Base-by-base conservation (phyloP, 2,329 filamentous ascomycete genomes). In the Emericellopsis cladophorae region DNA sequence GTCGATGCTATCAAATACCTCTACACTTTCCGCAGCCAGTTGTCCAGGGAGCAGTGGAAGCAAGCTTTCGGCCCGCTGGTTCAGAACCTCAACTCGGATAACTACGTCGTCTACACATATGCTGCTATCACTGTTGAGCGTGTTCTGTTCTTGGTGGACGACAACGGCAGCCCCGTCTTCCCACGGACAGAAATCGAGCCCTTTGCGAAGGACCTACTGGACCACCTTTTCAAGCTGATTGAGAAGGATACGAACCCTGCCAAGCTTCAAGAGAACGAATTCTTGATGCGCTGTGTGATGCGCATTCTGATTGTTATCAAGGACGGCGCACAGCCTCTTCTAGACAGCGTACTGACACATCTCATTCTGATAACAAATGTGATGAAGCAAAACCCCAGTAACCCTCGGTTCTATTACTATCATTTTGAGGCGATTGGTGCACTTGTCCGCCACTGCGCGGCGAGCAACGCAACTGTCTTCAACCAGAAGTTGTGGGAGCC, bases 211-310 rank as follows among this genome's bases (percentile, higher is more conserved):
- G 87, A 94, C 50, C 74, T 98, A 2, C 68, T 96, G 16, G 74
- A 86, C 41, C 90, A 96, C 54, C 70, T 98, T 11, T 96, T 98
- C 70, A 81, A 81, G 48, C 72, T 98, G 40, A 87, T 98, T 48
- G 84, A 93, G 56, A 86, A 84, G 56, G 83, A 95, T 51, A 70
- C 73, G 4, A 81, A 84, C 10, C 83, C 93, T 1, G 79, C 90
- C 48, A 98, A 96, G 69, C 79, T 98, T 46, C 92, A 98, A 56
- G 92, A 98, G 62, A 98, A 98, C 56, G 92, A 98, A 57, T 98
- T 96, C 59, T 61, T 98, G 54, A 96, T 98, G 89, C 85, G 88
- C 52, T 98, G 92, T 54, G 87, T 95, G 42, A 98, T 98, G 92
- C 79, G 92, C 51, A 90, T 98, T 11, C 70, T 98, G 45, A 88